A percentile compares a stretch with the other conserved stretches of the same genome.
phyloP scores from a whole-genome alignment of 73 alveolate species.

The Paramecium sonneborni region DNA sequence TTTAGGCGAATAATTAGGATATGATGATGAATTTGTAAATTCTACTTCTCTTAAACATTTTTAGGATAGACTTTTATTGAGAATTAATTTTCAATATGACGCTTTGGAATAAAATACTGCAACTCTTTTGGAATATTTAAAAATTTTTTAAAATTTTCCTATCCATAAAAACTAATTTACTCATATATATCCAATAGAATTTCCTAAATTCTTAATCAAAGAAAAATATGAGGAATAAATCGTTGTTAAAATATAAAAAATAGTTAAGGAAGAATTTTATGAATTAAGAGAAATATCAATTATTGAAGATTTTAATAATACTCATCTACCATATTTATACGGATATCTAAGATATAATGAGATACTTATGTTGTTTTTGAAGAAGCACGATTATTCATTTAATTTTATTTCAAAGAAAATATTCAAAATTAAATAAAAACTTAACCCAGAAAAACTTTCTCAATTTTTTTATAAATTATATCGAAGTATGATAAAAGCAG shows the following conservation, averaged over 20 bases:
- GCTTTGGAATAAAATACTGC: neutral
- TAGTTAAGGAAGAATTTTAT: neutral
- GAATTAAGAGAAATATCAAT: neutral
- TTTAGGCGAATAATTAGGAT: neutral
- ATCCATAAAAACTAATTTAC: neutral
- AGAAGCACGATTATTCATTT: neutral
- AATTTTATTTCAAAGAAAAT: neutral
- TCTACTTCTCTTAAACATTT: neutral
- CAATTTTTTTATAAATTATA: neutral
- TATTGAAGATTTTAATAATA: neutral
- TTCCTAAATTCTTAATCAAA: neutral
- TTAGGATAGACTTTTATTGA: neutral
- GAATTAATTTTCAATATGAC: neutral
- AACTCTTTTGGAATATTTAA: neutral
- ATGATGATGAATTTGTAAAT: neutral
- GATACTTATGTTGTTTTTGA: neutral
- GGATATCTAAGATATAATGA: neutral
- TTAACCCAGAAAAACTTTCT: neutral
- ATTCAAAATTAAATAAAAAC: neutral
- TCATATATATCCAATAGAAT: neutral
- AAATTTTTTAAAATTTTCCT: neutral
- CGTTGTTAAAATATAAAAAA: neutral
- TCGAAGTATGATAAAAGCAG: neutral
- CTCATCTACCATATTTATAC: neutral
- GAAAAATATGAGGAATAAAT: neutral